Evolutionary conservation across 768 basidiomycete genomes (phyloP).

Genomic region (Auriculariales sp.): DNA sequence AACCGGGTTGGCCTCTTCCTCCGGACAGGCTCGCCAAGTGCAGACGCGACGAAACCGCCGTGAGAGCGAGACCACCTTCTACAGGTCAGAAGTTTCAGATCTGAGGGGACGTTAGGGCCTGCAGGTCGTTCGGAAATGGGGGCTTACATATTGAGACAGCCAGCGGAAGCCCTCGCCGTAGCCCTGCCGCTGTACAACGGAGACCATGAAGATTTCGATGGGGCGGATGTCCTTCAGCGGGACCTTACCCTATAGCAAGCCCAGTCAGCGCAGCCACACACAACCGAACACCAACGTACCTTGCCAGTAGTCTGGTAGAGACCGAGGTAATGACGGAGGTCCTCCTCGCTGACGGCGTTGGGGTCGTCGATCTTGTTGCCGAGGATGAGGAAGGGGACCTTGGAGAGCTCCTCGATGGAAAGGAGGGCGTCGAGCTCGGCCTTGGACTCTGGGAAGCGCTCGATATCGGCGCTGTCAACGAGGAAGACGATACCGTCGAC

Average conservation of each 20-base stretch:
- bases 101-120: background rate
- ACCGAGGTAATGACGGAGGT: constrained; percentile 87
- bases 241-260: constrained; percentile 67
- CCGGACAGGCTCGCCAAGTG: too few relatives aligned
- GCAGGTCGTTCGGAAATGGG: background rate
- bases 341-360: constrained; percentile 94
- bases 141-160: constrained; percentile 88
- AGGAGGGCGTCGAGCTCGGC: constrained; percentile 94
- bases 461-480: constrained; percentile 92
- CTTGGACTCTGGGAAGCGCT: constrained; percentile 92
- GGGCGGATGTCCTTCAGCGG: constrained; percentile 93
- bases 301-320: constrained; percentile 99
- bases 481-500: constrained; percentile 98
- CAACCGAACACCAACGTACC: constrained; percentile 30
- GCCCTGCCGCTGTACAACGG: constrained; percentile 95
- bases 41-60: too few relatives aligned
- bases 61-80: too few relatives aligned
- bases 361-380: constrained; percentile 99
- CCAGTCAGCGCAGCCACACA: constrained; percentile 3
- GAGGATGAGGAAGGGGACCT: constrained; percentile 95
- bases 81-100: background rate
- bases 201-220: constrained; percentile 99
- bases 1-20: too few relatives aligned
- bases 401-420: constrained; percentile 85
- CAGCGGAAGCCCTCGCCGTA: constrained; percentile 98